Evolutionary conservation across 2,329 filamentous ascomycete species (phyloP).

Genomic region (Colletotrichum sp.): DNA sequence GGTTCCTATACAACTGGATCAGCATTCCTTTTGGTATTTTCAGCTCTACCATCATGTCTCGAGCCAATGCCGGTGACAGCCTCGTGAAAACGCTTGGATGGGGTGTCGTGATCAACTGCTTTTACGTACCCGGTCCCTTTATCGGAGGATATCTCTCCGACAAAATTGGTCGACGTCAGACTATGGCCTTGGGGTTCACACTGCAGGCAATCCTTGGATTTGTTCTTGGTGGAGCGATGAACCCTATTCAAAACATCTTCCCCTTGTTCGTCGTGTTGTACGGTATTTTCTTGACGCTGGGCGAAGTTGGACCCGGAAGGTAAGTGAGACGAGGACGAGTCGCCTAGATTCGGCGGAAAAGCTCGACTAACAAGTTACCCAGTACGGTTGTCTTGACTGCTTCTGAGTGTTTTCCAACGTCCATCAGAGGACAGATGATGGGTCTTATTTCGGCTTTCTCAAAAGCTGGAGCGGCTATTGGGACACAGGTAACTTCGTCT

Average conservation of each 20-base stretch:
- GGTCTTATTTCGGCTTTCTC: constrained; percentile 51
- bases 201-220: constrained; percentile 52
- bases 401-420: constrained; percentile 54
- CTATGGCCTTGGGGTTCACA: constrained; percentile 54
- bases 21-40: constrained; percentile 61
- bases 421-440: constrained; percentile 53
- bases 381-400: constrained; percentile 43
- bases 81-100: constrained; percentile 47
- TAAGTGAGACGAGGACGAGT: constrained; percentile 13
- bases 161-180: constrained; percentile 52
- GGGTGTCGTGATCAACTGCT: constrained; percentile 53
- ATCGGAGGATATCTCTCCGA: constrained; percentile 53
- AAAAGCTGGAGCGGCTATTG: constrained; percentile 55
- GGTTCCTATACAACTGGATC: constrained; percentile 61
- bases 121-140: constrained; percentile 53
- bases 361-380: not conserved
- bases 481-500: constrained; percentile 37
- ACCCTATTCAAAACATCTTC: constrained; percentile 48
- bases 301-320: constrained; percentile 56
- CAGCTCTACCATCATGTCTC: constrained; percentile 54
- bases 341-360: not conserved
- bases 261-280: constrained; percentile 57
- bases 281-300: constrained; percentile 52
- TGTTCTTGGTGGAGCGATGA: constrained; percentile 51
- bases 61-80: constrained; percentile 43